Evolutionary conservation across 2,329 filamentous ascomycete species (phyloP), one percentile per base, ranked within the genome.

Genomic region (Diplocarpon mali): DNA sequence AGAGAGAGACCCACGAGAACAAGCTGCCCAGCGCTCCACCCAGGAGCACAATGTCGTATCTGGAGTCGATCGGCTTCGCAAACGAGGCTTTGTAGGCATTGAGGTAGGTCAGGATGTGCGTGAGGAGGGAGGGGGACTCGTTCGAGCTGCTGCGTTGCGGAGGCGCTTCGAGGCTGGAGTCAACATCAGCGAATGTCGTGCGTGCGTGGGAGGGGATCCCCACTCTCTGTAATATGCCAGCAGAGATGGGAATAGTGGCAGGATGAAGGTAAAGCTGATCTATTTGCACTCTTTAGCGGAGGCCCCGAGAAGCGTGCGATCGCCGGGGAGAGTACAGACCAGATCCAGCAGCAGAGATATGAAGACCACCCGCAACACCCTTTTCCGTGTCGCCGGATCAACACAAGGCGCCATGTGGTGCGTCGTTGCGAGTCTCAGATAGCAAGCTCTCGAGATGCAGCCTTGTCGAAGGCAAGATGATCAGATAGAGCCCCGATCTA

Each of bases 71-170:
- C 36, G 90, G 89, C 44, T 82, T 81, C 35, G 86, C 80, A 61
- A 98, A 98, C 46, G 85, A 77, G 54, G 89, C 83, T 67, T 98
- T 98, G 76, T 98, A 98, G 37, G 85, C 73, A 62, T 98, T 95
- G 42, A 98, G 75, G 55, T 84, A 89, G 56, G 73, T 71, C 51
- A 98, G 75, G 45, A 96, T 78, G 49, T 76, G 76, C 51, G 87
- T 81, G 17, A 98, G 79, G 28, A 94, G 67, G 1, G 85, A 88
- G 46, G 68, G 65, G n/a, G 64, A 61, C 40, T 64, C 66, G 44
- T 68, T 67, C 39, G 63, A 57, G 12, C 64, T 62, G 35, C 67
- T 65, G 43, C 42, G 64, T 56, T 44, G 64, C 58, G 68, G 59
- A 17, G 71, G 67, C 34, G 75, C 74, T 66, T 95, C 89, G 65